Conservation (phyloP, 2,329 filamentous ascomycete species). For the Didymella lethalis region DNA sequence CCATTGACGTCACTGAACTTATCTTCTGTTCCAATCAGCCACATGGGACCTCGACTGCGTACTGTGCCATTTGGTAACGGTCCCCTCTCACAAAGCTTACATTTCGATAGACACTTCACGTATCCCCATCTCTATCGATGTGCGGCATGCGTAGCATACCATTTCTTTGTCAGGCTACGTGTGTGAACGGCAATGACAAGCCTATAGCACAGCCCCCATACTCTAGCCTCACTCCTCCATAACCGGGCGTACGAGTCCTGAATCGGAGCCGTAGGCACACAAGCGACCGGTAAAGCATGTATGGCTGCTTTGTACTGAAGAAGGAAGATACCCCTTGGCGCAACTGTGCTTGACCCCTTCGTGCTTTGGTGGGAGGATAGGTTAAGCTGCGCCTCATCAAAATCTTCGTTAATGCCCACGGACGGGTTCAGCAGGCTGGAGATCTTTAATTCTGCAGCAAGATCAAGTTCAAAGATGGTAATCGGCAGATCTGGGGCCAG, state of each 20-base stretch:
- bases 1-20: neutral
- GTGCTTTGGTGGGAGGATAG: neutral
- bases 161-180: neutral
- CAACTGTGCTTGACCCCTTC: neutral
- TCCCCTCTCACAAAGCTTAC: too few species aligned
- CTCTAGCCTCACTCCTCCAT: neutral
- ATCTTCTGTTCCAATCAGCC: neutral
- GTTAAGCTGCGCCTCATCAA: neutral
- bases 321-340: neutral
- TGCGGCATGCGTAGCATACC: neutral
- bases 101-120: neutral
- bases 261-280: too few species aligned
- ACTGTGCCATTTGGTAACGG: neutral
- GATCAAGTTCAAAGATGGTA: neutral
- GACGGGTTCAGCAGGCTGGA: neutral
- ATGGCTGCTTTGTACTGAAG: neutral
- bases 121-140: neutral
- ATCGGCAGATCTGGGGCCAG: neutral
- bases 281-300: too few species aligned
- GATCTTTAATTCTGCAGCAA: slow-evolving; percentile 1
- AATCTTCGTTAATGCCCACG: neutral
- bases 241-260: too few species aligned
- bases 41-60: neutral
- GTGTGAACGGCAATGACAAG: neutral
- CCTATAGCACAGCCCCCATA: neutral